Conservation (phyloP, 192 early-diverging fungal species). For the Pecoramyces ruminantium region DNA sequence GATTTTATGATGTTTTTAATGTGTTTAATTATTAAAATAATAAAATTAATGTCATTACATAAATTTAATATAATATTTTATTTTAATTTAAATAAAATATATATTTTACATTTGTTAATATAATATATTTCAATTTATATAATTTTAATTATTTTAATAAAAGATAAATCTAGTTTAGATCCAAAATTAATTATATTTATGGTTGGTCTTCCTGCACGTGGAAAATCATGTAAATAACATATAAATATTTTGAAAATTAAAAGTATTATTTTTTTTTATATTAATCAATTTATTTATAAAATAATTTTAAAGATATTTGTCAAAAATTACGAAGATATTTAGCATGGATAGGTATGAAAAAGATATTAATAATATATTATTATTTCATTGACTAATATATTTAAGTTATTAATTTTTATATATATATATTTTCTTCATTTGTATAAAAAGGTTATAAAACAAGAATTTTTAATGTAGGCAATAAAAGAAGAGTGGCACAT, state of each 20-base stretch:
- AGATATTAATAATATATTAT: too few species aligned
- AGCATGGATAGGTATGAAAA: slow-evolving; percentile 51
- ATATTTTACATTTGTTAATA: too few species aligned
- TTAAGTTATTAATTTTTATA: not conserved
- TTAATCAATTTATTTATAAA: too few species aligned
- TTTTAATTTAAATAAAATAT: too few species aligned
- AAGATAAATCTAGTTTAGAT: not conserved
- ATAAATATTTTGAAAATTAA: too few species aligned
- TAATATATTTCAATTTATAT: too few species aligned
- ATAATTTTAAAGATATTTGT: slow-evolving; percentile 53
- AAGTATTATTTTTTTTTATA: too few species aligned
- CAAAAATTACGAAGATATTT: slow-evolving; percentile 87
- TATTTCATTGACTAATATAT: too few species aligned
- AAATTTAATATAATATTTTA: too few species aligned
- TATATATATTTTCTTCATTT: slow-evolving; percentile 3
- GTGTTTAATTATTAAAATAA: too few species aligned
- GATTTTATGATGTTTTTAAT: too few species aligned
- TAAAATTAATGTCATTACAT: too few species aligned
- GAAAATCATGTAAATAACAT: slow-evolving; percentile 65
- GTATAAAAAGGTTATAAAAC: slow-evolving; percentile 24
- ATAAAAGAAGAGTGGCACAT: slow-evolving; percentile 59
- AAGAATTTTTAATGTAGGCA: slow-evolving; percentile 89
- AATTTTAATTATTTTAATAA: not conserved
- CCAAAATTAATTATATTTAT: not conserved
- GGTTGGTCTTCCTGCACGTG: slow-evolving; percentile 87